Percentiles rank a stretch among this genome's conserved stretches.
Evolutionary conservation across 768 basidiomycete genomes (phyloP).

Genomic region (Phanerodontia chrysosporium): DNA sequence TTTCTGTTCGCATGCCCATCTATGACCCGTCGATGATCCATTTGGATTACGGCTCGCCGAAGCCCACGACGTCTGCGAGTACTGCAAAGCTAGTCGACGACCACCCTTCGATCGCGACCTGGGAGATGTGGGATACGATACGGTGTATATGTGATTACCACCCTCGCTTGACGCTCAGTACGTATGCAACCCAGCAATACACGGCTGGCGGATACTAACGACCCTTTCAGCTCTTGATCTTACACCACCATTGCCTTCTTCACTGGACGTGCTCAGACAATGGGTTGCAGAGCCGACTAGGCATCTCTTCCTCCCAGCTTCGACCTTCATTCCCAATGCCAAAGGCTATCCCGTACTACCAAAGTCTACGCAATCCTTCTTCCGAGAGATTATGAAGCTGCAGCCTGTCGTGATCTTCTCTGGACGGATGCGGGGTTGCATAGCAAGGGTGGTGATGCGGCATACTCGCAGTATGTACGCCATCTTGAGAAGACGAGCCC

Average conservation of each 20-base stretch:
- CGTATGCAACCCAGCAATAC: constrained; percentile 19
- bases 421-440: constrained; percentile 66
- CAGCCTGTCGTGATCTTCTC: constrained; percentile 82
- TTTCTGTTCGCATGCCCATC: constrained; percentile 81
- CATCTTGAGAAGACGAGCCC: constrained; percentile 80
- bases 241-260: constrained; percentile 79
- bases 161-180: constrained; percentile 68
- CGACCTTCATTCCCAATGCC: constrained; percentile 90
- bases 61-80: constrained; percentile 19
- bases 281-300: constrained; percentile 95
- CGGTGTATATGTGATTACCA: constrained; percentile 86
- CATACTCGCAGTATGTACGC: constrained; percentile 86
- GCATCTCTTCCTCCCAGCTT: constrained; percentile 82
- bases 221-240: constrained; percentile 79
- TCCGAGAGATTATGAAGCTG: constrained; percentile 90
- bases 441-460: constrained; percentile 72
- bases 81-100: constrained; percentile 12
- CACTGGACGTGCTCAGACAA: constrained; percentile 68
- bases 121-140: constrained; percentile 99
- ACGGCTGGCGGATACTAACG: constrained; percentile 4
- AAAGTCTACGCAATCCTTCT: constrained; percentile 88
- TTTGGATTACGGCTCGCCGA: constrained; percentile 11
- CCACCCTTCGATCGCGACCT: constrained; percentile 45
- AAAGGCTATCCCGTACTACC: constrained; percentile 97
- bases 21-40: constrained; percentile 69